Percentiles rank a stretch among this genome's conserved stretches.
Conservation (phyloP, 352 stramenopile genomes). For the Pythium aquatile region DNA sequence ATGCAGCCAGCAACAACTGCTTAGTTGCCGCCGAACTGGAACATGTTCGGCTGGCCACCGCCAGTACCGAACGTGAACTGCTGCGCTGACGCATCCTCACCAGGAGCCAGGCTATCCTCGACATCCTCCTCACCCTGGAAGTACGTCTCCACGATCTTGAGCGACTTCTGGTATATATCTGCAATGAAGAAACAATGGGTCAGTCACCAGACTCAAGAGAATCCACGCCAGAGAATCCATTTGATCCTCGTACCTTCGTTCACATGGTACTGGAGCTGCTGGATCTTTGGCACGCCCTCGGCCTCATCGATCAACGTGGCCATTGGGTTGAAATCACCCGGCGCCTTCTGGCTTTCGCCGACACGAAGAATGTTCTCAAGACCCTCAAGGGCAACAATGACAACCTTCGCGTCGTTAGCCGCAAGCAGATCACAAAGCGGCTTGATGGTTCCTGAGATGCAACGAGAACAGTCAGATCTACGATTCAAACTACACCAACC, state of each 20-base stretch:
- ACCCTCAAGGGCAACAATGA: conserved; percentile 98
- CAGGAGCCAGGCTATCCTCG: conserved; percentile 80
- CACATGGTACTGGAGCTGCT: conserved; percentile 97
- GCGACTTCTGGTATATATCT: conserved; percentile 92
- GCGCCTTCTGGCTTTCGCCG: conserved; percentile 58
- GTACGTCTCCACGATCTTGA: conserved; percentile 98
- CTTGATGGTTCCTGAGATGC: conserved; percentile 88
- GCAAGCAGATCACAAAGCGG: conserved; percentile 97
- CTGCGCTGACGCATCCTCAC: conserved; percentile 66
- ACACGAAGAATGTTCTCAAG: conserved; percentile 99
- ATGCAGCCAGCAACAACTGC: not conserved
- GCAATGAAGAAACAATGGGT: not conserved
- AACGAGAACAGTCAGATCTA: conserved; percentile 3
- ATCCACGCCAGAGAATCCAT: conserved; percentile 21
- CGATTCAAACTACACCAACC: not conserved
- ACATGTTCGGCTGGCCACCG: conserved; percentile 68
- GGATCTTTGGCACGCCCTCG: conserved; percentile 97
- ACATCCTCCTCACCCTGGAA: conserved; percentile 98
- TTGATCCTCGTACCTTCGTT: conserved; percentile 86
- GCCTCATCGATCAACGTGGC: conserved; percentile 95
- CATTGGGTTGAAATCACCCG: conserved; percentile 91
- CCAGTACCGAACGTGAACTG: conserved; percentile 80
- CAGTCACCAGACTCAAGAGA: conserved; percentile 29
- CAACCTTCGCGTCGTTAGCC: conserved; percentile 97
- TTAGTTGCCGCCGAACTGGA: conserved; percentile 81